phyloP scores from a whole-genome alignment of 1,284 basidiomycete genomes.

The Sphaerobolus stellatus region DNA sequence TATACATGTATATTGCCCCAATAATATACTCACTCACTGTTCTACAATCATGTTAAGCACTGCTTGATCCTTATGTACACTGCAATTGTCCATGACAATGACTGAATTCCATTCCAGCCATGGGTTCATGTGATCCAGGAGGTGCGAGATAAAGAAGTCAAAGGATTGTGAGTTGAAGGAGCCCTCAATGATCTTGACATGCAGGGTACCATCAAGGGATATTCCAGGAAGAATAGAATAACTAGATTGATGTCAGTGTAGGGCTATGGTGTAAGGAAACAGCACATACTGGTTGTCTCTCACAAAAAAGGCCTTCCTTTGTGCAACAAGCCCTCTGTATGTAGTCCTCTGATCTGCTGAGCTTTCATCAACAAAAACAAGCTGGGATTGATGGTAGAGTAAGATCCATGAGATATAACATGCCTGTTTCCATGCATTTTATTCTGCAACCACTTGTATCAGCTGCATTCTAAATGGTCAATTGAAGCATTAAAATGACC shows the following conservation, averaged over 20 bases:
- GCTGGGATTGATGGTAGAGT: constrained; percentile 26
- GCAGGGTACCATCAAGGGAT: constrained; percentile 28
- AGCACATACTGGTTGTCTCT: constrained; percentile 29
- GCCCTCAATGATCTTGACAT: constrained; percentile 23
- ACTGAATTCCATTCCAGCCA: constrained; percentile 28
- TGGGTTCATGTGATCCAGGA: constrained; percentile 32
- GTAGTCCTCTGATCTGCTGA: constrained; percentile 27
- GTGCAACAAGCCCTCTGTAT: constrained; percentile 23
- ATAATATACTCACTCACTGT: neutral
- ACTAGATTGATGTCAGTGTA: constrained; percentile 18
- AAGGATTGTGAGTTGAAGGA: constrained; percentile 27
- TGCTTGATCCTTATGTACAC: constrained; percentile 28
- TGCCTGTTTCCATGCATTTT: neutral
- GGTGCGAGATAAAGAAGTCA: constrained; percentile 26
- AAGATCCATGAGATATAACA: neutral
- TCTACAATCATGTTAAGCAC: constrained; percentile 24
- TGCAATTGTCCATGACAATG: constrained; percentile 36
- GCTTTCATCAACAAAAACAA: constrained; percentile 38
- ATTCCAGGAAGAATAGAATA: constrained; percentile 37
- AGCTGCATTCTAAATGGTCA: neutral
- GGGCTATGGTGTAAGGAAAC: constrained; percentile 5
- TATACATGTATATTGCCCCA: neutral
- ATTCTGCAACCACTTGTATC: neutral
- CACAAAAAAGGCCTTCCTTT: constrained; percentile 30
- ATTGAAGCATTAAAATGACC: neutral